Percentiles rank a stretch among this genome's conserved stretches.
Evolutionary conservation across 768 basidiomycete species (phyloP).

Genomic region (Botryobasidium botryosum): DNA sequence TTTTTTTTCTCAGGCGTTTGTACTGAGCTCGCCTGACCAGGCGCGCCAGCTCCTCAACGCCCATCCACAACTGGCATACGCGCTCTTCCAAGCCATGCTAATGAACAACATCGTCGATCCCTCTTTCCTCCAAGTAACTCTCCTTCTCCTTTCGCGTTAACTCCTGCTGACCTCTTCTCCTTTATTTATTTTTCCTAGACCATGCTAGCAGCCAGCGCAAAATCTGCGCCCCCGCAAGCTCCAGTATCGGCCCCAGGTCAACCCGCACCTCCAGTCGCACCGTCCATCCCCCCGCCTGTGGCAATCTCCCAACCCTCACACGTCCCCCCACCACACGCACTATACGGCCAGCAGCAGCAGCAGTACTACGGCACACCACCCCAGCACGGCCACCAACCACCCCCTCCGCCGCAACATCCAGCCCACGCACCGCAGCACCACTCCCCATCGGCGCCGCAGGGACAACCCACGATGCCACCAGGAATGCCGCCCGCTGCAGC

Average conservation of each 20-base stretch:
- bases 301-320: conserved; percentile 12
- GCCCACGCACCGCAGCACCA: conserved; percentile 15
- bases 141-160: conserved; percentile 15
- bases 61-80: conserved; percentile 90
- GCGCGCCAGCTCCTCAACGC: conserved; percentile 59
- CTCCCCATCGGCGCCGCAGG: conserved; percentile 9
- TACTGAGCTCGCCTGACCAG: conserved; percentile 81
- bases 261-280: conserved; percentile 12
- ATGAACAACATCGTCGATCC: conserved; percentile 89
- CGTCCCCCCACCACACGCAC: conserved; percentile 14
- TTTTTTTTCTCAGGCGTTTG: conserved; percentile 51
- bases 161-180: background rate
- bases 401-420: conserved; percentile 19
- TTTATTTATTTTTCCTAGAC: conserved; percentile 20
- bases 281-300: conserved; percentile 16
- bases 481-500: conserved; percentile 6
- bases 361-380: conserved; percentile 10
- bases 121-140: conserved; percentile 54
- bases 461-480: conserved; percentile 8
- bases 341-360: conserved; percentile 14
- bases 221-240: conserved; percentile 10
- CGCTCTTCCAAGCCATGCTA: conserved; percentile 85
- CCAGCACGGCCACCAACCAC: conserved; percentile 20
- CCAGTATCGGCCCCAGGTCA: conserved; percentile 18
- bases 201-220: conserved; percentile 29